A percentile compares a stretch with the other conserved stretches of the same genome.
Evolutionary conservation across 2,329 filamentous ascomycete genomes (phyloP).

Genomic region (Venturia carpophila): DNA sequence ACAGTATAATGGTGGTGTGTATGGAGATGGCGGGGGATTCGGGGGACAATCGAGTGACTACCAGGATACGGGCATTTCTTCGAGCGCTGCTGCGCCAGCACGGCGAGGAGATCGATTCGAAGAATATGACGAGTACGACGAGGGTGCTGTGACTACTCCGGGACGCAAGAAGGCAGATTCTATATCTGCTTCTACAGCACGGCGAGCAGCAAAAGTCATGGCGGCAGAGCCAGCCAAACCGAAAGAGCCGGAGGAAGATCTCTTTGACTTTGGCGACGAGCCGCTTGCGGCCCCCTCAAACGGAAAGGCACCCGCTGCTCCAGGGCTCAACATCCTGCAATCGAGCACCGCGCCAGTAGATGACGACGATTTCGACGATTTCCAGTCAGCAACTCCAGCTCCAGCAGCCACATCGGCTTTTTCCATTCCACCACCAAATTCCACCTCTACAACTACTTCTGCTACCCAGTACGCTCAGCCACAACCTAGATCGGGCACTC

Average conservation of each 20-base stretch:
- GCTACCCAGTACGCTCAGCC: conserved; percentile 70
- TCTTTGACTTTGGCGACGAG: conserved; percentile 85
- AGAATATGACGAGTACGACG: conserved; percentile 95
- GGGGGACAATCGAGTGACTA: conserved; percentile 57
- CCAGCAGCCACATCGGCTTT: conserved; percentile 36
- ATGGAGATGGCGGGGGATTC: conserved; percentile 92
- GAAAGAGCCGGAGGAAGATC: conserved; percentile 81
- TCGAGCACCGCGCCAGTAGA: conserved; percentile 37
- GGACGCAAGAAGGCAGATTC: conserved; percentile 44
- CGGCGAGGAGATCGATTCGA: conserved; percentile 72
- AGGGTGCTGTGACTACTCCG: conserved; percentile 52
- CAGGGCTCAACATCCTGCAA: conserved; percentile 38
- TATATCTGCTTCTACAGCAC: conserved; percentile 20
- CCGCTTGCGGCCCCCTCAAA: conserved; percentile 41
- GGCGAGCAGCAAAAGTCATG: conserved; percentile 31
- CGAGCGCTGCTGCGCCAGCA: conserved; percentile 56
- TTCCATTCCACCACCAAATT: conserved; percentile 40
- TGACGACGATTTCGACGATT: conserved; percentile 93
- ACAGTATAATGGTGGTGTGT: conserved; percentile 67
- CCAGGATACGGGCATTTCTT: conserved; percentile 27
- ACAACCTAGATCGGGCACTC: conserved; percentile 74
- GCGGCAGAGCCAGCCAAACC: conserved; percentile 66
- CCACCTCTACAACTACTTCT: conserved; percentile 41
- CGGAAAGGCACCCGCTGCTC: conserved; percentile 37
- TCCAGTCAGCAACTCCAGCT: conserved; percentile 72